phyloP scores from a whole-genome alignment of 2,329 filamentous ascomycete species.

The Stachybotrys chlorohalonatus region DNA sequence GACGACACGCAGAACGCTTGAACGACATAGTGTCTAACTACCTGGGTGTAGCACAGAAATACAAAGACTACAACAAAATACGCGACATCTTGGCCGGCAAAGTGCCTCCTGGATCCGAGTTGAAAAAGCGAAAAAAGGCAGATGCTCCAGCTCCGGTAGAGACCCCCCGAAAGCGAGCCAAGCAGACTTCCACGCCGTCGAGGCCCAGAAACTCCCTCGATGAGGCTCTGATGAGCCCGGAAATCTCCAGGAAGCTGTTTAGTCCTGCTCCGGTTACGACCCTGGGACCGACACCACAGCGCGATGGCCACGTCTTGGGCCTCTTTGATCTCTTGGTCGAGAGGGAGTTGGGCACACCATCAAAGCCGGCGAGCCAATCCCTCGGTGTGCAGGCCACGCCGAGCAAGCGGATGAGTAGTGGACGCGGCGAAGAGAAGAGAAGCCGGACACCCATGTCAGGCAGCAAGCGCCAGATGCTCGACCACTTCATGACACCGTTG shows the following conservation, averaged over 20 bases:
- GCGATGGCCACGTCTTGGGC: constrained; percentile 67
- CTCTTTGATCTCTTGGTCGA: constrained; percentile 63
- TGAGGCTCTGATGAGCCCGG: constrained; percentile 45
- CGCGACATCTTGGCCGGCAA: constrained; percentile 51
- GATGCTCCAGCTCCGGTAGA: constrained; percentile 17
- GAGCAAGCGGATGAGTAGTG: constrained; percentile 29
- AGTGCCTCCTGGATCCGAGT: constrained; percentile 25
- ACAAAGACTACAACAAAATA: constrained; percentile 65
- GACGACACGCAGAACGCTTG: background rate
- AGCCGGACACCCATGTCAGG: constrained; percentile 43
- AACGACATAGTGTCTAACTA: background rate
- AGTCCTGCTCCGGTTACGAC: constrained; percentile 49
- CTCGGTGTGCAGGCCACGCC: constrained; percentile 30
- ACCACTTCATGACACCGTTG: constrained; percentile 58
- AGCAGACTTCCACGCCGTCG: constrained; percentile 35
- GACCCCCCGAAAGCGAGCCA: constrained; percentile 44
- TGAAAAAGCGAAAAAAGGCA: constrained; percentile 32
- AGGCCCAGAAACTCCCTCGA: constrained; percentile 27
- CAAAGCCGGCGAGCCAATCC: constrained; percentile 15
- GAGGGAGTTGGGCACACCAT: constrained; percentile 39
- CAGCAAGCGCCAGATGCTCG: constrained; percentile 51
- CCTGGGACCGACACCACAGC: constrained; percentile 72
- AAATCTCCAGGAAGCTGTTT: constrained; percentile 48
- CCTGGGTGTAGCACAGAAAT: constrained; percentile 50
- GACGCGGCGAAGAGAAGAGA: constrained; percentile 22